phyloP scores from a whole-genome alignment of 257 asterid species.

The Fraxinus cuspidata region DNA sequence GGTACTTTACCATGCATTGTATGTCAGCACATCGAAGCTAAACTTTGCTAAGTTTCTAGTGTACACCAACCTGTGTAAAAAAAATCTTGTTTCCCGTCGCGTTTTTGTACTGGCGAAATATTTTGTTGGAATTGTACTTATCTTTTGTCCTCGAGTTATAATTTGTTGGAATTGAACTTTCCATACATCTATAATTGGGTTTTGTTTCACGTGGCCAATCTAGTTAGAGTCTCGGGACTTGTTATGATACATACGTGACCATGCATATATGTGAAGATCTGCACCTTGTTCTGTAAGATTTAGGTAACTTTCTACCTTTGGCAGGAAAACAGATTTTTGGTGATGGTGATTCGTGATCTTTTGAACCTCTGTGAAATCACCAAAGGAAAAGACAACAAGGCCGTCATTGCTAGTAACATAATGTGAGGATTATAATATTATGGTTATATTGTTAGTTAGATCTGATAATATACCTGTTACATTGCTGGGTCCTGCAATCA shows the following conservation, averaged over 20 bases:
- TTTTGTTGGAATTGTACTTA: not conserved
- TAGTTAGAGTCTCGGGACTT: not conserved
- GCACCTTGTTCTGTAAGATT: slow-evolving; percentile 2
- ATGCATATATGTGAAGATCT: slow-evolving; percentile 1
- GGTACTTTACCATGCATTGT: not conserved
- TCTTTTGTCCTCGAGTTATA: not conserved
- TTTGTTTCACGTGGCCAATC: not conserved
- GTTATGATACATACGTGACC: slow-evolving; percentile 2
- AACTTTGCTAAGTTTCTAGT: not conserved
- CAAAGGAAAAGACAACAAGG: slow-evolving; percentile 97
- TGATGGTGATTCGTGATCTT: slow-evolving; percentile 97
- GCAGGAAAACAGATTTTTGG: slow-evolving; percentile 97
- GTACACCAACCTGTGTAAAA: not conserved
- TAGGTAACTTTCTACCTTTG: slow-evolving; percentile 8
- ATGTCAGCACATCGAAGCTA: not conserved
- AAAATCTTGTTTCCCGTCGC: not conserved
- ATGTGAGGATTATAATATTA: slow-evolving; percentile 56
- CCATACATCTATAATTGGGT: not conserved
- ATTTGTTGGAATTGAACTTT: not conserved
- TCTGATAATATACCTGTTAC: not conserved
- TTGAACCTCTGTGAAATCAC: slow-evolving; percentile 95
- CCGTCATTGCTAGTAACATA: slow-evolving; percentile 98
- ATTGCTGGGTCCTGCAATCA: slow-evolving; percentile 7
- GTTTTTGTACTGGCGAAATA: not conserved
- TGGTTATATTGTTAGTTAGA: not conserved